These are phyloP conservation scores for Leccinum disarticulatum DNA, from an alignment of 768 basidiomycete species.

Conservation along the genomic window DNA sequence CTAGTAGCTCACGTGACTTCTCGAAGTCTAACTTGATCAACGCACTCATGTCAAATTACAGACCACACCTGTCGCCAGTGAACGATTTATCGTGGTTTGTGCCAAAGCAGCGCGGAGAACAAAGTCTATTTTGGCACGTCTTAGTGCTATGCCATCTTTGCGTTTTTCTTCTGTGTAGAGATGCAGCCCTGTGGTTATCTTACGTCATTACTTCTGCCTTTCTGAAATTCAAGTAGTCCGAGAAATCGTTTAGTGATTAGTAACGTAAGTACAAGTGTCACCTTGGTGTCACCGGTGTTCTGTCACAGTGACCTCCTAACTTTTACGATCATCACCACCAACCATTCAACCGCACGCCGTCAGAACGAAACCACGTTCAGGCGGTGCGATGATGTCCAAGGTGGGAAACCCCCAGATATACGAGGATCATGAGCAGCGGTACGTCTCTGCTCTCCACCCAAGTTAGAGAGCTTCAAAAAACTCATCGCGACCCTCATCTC, in stretches of 20 bases:
- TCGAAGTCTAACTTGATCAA: neutral
- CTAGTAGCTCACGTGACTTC: neutral
- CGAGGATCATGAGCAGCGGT: constrained; percentile 50
- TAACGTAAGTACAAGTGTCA: too few species aligned
- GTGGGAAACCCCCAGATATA: constrained; percentile 49
- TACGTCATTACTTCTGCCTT: neutral
- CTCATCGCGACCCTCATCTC: neutral
- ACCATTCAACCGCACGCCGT: neutral
- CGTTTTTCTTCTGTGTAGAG: constrained; percentile 12
- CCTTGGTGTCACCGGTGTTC: too few species aligned
- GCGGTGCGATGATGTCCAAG: constrained; percentile 49
- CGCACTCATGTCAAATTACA: constrained; percentile 38
- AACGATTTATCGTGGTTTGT: constrained; percentile 27
- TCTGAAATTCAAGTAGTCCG: neutral
- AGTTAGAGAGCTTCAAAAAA: too few species aligned
- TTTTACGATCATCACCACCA: neutral
- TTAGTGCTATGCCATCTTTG: constrained; percentile 31
- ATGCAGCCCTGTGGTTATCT: constrained; percentile 1
- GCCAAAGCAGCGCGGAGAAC: constrained; percentile 36
- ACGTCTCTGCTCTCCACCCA: constrained; percentile 11
- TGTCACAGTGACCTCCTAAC: constrained; percentile 12
- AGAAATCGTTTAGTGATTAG: neutral
- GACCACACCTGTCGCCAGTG: constrained; percentile 15
- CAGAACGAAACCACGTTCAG: constrained; percentile 18
- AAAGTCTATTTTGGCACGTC: constrained; percentile 27